Conservation (phyloP, 2,329 filamentous ascomycete genomes). For the Hirsutella thompsonii region DNA sequence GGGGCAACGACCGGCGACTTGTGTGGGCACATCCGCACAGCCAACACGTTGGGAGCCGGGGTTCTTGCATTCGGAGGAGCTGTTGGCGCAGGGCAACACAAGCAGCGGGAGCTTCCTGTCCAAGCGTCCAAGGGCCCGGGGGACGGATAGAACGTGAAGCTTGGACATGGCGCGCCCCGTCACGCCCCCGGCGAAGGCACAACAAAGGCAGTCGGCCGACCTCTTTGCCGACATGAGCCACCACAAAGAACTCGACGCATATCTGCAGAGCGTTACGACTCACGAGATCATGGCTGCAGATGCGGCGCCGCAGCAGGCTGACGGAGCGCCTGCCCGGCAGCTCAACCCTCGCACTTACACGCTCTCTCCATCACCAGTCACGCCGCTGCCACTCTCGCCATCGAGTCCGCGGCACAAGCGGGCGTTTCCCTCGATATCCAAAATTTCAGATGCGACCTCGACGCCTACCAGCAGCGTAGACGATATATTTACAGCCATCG, state of each 20-base stretch:
- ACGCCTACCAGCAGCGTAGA: slow-evolving; percentile 3
- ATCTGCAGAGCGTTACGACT: slow-evolving; percentile 1
- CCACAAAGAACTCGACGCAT: slow-evolving; percentile 6
- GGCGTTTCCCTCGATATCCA: not conserved
- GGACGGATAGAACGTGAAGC: not conserved
- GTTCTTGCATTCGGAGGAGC: not conserved
- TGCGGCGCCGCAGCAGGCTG: not conserved
- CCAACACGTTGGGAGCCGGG: not conserved
- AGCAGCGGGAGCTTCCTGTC: not conserved
- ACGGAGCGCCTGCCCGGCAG: not conserved
- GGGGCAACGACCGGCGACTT: no score
- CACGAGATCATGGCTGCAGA: not conserved
- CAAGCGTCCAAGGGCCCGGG: not conserved
- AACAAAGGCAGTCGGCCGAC: slow-evolving; percentile 4
- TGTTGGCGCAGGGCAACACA: not conserved
- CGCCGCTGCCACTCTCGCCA: not conserved
- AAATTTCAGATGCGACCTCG: not conserved
- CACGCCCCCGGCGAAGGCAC: not conserved
- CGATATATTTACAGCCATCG: slow-evolving; percentile 3
- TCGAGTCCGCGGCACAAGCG: not conserved
- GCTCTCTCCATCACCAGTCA: no score
- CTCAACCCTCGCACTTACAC: not conserved
- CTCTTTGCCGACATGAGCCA: slow-evolving; percentile 7
- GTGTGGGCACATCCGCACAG: no score
- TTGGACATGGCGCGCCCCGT: not conserved